Base-by-base conservation (phyloP, 2,329 filamentous ascomycete species). In the Clonostachys rhizophaga region DNA sequence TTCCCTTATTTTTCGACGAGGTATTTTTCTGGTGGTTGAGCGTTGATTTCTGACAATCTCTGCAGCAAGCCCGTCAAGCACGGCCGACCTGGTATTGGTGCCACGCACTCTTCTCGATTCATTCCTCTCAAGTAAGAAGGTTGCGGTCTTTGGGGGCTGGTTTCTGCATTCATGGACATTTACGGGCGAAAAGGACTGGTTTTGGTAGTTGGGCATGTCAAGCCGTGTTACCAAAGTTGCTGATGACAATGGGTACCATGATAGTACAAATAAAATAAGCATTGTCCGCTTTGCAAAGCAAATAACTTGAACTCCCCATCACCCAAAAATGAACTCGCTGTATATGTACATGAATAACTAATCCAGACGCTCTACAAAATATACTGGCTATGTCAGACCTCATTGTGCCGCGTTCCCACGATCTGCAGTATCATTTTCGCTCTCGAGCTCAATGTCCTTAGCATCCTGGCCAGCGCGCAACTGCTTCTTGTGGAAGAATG, bases 91-190 rank as follows among this genome's bases (percentile, higher is more conserved):
- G 94, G 94, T 97, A 99, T 99, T 70, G 94, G 94, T 95, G 94
- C 94, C 69, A 99, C 94, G 65, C 91, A 99, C 89, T 97, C 92
- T 81, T 99, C 94, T 76, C 91, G 94, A 86, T 99, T 99, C 88
- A 99, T 99, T 83, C 94, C 94, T 76, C 88, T 99, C 76, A 99
- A 99, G 84, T 97, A 96, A 84, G 78, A 94, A 82, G 77, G 67
- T 64, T 68, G 66, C 65, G 66, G 60, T 69, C 66, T 67, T 65
- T 52, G 66, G 69, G 72, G 36, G 36, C 17, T 70, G 71, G 70
- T 75, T 72, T 69, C 70, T 76, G 74, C 74, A 78, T 79, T 78
- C 72, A 77, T 69, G 75, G 75, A 73, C 63, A 66, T 64, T 72
- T 72, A 68, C 50, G 65, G 75, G 76, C 74, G 74, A 79, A 79